phyloP scores from a whole-genome alignment of 2,329 filamentous ascomycete genomes.

The Dothistroma pini region DNA sequence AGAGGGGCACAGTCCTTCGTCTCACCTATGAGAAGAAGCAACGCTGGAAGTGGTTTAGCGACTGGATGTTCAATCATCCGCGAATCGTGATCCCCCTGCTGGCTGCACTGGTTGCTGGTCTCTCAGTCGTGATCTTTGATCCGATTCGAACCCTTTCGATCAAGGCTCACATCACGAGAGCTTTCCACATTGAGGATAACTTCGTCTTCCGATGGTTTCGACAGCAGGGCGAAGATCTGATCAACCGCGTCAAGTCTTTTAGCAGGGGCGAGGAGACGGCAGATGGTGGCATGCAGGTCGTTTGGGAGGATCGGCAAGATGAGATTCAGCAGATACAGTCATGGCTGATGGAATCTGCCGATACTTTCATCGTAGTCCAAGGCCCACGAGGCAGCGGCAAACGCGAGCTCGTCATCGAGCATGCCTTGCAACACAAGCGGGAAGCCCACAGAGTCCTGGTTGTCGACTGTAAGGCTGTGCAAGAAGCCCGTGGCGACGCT shows the following conservation, averaged over 20 bases:
- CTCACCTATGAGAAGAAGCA: slow-evolving; percentile 78
- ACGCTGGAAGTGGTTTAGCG: slow-evolving; percentile 74
- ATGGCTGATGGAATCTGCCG: slow-evolving; percentile 83
- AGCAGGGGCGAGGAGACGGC: slow-evolving; percentile 42
- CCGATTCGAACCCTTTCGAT: slow-evolving; percentile 93
- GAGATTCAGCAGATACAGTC: slow-evolving; percentile 77
- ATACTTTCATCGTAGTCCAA: slow-evolving; percentile 91
- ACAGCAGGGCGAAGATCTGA: slow-evolving; percentile 60
- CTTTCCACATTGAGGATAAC: slow-evolving; percentile 70
- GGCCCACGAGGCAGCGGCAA: slow-evolving; percentile 91
- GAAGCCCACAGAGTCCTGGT: slow-evolving; percentile 70
- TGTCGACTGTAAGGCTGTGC: slow-evolving; percentile 89
- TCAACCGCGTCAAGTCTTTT: slow-evolving; percentile 52
- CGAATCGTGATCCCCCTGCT: slow-evolving; percentile 80
- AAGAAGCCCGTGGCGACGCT: slow-evolving; percentile 84
- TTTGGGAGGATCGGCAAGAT: slow-evolving; percentile 83
- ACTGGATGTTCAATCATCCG: slow-evolving; percentile 83
- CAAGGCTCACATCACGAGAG: slow-evolving; percentile 76
- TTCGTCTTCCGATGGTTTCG: slow-evolving; percentile 77
- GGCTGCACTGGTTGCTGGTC: slow-evolving; percentile 73
- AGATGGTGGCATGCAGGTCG: slow-evolving; percentile 68
- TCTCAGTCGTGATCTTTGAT: slow-evolving; percentile 88
- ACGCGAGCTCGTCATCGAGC: slow-evolving; percentile 78
- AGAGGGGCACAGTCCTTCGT: slow-evolving; percentile 69
- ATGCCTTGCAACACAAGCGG: slow-evolving; percentile 63